A percentile compares a stretch with the other conserved stretches of the same genome.
These are phyloP conservation scores for Bryoglossum gracile DNA, from an alignment of 495 filamentous ascomycete genomes.

Conservation along the genomic window DNA sequence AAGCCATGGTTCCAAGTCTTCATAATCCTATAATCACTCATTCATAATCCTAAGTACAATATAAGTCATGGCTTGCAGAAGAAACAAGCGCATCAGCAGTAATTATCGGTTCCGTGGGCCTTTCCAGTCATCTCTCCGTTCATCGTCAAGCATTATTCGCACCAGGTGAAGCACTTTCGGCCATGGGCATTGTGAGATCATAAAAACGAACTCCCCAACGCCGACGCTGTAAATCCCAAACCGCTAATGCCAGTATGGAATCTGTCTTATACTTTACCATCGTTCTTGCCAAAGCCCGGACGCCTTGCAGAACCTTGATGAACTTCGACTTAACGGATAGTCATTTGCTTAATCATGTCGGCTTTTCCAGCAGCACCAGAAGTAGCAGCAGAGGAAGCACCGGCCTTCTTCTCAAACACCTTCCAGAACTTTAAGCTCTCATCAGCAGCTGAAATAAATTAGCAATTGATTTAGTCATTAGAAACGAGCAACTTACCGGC, in stretches of 20 bases:
- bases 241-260: conserved; percentile 25
- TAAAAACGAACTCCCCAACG: conserved; percentile 20
- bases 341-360: conserved; percentile 90
- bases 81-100: not conserved
- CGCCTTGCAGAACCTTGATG: conserved; percentile 19
- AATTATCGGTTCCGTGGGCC: conserved; percentile 2
- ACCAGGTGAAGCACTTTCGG: conserved; percentile 31
- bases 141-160: conserved; percentile 26
- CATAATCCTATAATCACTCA: conserved; percentile 16
- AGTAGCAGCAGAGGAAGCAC: conserved; percentile 53
- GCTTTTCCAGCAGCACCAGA: conserved; percentile 46
- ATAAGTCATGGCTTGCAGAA: conserved; percentile 1
- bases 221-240: conserved; percentile 22
- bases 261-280: conserved; percentile 20
- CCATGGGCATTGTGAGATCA: conserved; percentile 26
- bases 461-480: conserved; percentile 26
- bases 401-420: conserved; percentile 96
- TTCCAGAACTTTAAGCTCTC: conserved; percentile 99
- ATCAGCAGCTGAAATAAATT: conserved; percentile 53
- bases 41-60: conserved; percentile 14
- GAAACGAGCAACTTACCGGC: conserved; percentile 39
- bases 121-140: conserved; percentile 20
- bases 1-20: too few species aligned
- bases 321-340: conserved; percentile 64
- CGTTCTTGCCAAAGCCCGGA: conserved; percentile 19